These are phyloP conservation scores for Cladochytrium replicatum DNA, from an alignment of 192 early-diverging fungal genomes.

Conservation along the genomic window DNA sequence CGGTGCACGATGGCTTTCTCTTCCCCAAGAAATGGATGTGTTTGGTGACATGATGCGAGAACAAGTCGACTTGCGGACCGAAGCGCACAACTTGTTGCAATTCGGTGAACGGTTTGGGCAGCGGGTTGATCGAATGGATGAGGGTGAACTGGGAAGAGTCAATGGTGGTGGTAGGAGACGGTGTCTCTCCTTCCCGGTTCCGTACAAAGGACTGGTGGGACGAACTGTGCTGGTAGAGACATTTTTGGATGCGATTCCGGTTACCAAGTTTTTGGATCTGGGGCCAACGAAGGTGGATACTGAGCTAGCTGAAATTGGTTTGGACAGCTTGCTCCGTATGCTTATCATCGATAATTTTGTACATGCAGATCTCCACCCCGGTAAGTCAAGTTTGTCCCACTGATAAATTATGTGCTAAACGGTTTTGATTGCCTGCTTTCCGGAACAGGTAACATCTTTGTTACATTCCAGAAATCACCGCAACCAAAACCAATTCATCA, in stretches of 20 bases:
- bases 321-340: constrained; percentile 78
- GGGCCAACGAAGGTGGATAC: constrained; percentile 59
- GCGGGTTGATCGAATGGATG: constrained; percentile 36
- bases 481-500: constrained; percentile 1
- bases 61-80: constrained; percentile 76
- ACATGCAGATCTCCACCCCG: constrained; percentile 90
- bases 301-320: constrained; percentile 69
- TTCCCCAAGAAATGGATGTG: constrained; percentile 79
- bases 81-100: constrained; percentile 59
- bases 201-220: constrained; percentile 42
- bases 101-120: constrained; percentile 51
- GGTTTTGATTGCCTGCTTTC: background rate
- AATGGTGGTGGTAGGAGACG: constrained; percentile 6
- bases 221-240: constrained; percentile 74
- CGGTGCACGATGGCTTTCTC: constrained; percentile 68
- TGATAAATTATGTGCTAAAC: background rate
- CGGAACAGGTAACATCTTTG: constrained; percentile 61
- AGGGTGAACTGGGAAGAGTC: constrained; percentile 25
- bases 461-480: constrained; percentile 46
- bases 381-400: too few relatives aligned
- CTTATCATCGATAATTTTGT: constrained; percentile 89
- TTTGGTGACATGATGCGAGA: constrained; percentile 89
- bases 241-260: constrained; percentile 65
- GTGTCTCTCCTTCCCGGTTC: constrained; percentile 59
- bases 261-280: constrained; percentile 61